Percentiles rank a stretch among this genome's conserved stretches.
These are phyloP conservation scores for Yamadazyma songkhlaensis DNA, from an alignment of 1,139 yeast species.

Conservation along the genomic window DNA sequence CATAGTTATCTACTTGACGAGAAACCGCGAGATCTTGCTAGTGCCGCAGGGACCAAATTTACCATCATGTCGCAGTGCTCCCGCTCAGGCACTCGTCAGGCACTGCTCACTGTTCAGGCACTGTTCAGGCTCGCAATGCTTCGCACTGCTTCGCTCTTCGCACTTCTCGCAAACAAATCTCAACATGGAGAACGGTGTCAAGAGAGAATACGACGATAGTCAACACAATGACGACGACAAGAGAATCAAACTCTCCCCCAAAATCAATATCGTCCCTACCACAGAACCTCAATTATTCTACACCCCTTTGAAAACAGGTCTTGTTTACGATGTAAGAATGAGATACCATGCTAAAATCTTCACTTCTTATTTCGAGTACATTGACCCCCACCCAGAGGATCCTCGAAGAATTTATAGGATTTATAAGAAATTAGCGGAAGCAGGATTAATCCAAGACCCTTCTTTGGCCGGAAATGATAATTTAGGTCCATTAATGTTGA, in stretches of 20 bases:
- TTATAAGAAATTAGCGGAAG: slow-evolving; percentile 89
- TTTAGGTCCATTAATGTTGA: slow-evolving; percentile 84
- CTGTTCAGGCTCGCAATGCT: no score
- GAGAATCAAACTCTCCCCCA: slow-evolving; percentile 1
- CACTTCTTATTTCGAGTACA: slow-evolving; percentile 88
- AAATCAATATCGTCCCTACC: slow-evolving; percentile 40
- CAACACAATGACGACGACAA: neutral
- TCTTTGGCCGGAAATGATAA: slow-evolving; percentile 77
- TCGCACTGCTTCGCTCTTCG: no score
- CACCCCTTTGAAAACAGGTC: slow-evolving; percentile 81
- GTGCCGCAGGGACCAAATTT: no score
- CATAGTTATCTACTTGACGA: no score
- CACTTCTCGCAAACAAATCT: neutral
- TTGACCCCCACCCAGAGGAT: slow-evolving; percentile 99
- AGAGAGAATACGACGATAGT: neutral
- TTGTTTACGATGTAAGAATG: slow-evolving; percentile 96
- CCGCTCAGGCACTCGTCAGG: no score
- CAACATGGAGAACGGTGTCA: slow-evolving; percentile 2
- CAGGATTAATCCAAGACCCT: slow-evolving; percentile 83
- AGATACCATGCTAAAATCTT: slow-evolving; percentile 94
- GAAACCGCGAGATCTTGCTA: no score
- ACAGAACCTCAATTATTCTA: slow-evolving; percentile 58
- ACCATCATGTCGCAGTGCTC: no score
- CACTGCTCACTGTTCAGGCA: no score
- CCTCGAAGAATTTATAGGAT: slow-evolving; percentile 94